Evolutionary conservation across 1,139 yeast genomes (phyloP).

Genomic region (Taphrina deformans): DNA sequence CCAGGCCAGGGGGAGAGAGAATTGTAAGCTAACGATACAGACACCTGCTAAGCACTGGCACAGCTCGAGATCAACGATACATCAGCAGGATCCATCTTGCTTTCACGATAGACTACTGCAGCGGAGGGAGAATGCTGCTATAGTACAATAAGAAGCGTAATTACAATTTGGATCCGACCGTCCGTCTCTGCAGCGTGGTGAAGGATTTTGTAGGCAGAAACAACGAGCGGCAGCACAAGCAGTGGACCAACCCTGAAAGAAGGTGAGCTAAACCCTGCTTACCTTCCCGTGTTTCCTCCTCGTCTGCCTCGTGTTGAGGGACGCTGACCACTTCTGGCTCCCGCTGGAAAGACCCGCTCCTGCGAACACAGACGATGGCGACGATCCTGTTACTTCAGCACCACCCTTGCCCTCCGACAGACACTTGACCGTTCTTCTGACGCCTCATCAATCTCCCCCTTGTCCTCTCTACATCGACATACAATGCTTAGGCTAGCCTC

Average conservation of each 20-base stretch:
- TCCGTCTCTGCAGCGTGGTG: neutral
- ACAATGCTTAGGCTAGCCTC: constrained; percentile 23
- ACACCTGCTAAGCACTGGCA: constrained; percentile 22
- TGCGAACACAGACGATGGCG: neutral
- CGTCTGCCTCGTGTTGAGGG: neutral
- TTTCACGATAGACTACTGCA: constrained; percentile 26
- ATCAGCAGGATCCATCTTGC: constrained; percentile 15
- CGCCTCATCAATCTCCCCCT: neutral
- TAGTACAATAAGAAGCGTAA: constrained; percentile 29
- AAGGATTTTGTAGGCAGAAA: neutral
- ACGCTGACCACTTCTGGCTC: constrained; percentile 1
- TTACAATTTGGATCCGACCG: constrained; percentile 12
- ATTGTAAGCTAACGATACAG: constrained; percentile 19
- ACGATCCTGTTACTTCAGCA: neutral
- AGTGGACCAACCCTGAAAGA: no score
- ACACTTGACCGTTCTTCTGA: neutral
- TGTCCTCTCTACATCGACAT: neutral
- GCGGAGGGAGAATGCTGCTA: constrained; percentile 6
- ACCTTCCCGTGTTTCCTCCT: neutral
- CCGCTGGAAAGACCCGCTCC: neutral
- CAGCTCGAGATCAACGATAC: constrained; percentile 23
- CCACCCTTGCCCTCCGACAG: neutral
- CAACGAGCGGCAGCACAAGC: no score
- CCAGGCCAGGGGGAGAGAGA: neutral
- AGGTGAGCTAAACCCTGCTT: constrained; percentile 12